A percentile compares a stretch with the other conserved stretches of the same genome.
These are phyloP conservation scores for Jamesozyma hellenica DNA, from an alignment of 805 yeast species.

Conservation along the genomic window DNA sequence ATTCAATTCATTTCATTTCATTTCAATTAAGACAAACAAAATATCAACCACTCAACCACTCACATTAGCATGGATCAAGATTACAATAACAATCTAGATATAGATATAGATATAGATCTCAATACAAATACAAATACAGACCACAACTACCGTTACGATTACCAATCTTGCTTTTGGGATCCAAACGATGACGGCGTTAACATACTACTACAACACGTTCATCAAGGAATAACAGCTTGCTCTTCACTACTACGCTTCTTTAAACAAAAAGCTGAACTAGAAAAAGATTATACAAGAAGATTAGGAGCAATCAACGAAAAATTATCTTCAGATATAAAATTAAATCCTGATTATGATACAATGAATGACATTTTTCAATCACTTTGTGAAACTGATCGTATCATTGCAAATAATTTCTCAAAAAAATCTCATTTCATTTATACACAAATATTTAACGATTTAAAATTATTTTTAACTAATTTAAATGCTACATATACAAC, in stretches of 20 bases:
- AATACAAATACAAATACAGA: too few species aligned
- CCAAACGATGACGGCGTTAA: constrained; percentile 27
- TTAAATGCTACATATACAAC: constrained; percentile 23
- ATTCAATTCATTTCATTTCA: too few species aligned
- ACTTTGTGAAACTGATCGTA: constrained; percentile 16
- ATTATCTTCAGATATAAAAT: constrained; percentile 14
- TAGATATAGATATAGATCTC: too few species aligned
- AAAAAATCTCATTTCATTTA: constrained; percentile 23
- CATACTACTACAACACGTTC: constrained; percentile 21
- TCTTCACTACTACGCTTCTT: constrained; percentile 20
- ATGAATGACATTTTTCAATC: constrained; percentile 12
- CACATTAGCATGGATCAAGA: too few species aligned
- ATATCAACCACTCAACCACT: too few species aligned
- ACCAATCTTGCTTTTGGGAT: constrained; percentile 29
- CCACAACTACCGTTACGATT: constrained; percentile 13
- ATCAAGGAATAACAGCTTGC: constrained; percentile 22
- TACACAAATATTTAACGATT: constrained; percentile 18
- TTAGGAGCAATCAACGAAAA: constrained; percentile 26
- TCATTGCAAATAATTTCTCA: constrained; percentile 24
- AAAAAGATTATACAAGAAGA: constrained; percentile 27
- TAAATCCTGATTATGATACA: constrained; percentile 24
- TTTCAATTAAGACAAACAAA: too few species aligned
- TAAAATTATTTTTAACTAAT: constrained; percentile 19
- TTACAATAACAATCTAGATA: too few species aligned
- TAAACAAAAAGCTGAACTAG: constrained; percentile 24